phyloP scores from a whole-genome alignment of 1,139 yeast species.

The Ogataea hybrid region DNA sequence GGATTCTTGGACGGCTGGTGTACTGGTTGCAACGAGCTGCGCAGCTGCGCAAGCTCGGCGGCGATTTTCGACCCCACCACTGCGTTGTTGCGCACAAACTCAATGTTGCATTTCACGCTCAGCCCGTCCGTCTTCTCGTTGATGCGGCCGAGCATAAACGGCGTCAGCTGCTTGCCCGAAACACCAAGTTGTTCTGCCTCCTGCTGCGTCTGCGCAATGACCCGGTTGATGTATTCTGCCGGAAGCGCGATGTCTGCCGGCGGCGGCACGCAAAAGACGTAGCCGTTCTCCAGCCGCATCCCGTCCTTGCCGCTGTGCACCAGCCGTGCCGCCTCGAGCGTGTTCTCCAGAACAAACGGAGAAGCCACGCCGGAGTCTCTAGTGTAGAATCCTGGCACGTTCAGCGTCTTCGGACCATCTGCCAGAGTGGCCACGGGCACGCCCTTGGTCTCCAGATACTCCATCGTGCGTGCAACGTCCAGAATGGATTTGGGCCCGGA shows the following conservation, averaged over 20 bases:
- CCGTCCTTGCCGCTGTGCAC: constrained; percentile 49
- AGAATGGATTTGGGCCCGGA: constrained; percentile 88
- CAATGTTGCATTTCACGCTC: constrained; percentile 69
- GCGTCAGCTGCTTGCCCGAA: constrained; percentile 74
- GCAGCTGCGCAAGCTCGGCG: constrained; percentile 38
- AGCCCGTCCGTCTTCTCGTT: constrained; percentile 66
- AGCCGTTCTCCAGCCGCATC: constrained; percentile 63
- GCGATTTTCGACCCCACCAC: constrained; percentile 68
- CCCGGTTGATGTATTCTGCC: constrained; percentile 46
- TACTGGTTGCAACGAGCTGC: constrained; percentile 1
- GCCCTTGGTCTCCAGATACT: constrained; percentile 87
- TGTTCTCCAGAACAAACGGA: constrained; percentile 58
- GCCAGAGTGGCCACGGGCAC: constrained; percentile 46
- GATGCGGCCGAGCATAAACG: constrained; percentile 65
- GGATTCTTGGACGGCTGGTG: no score
- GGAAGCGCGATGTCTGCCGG: constrained; percentile 63
- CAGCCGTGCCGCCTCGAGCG: constrained; percentile 60
- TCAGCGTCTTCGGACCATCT: constrained; percentile 35
- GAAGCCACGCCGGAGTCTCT: constrained; percentile 72
- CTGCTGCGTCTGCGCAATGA: constrained; percentile 57
- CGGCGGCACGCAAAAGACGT: constrained; percentile 80
- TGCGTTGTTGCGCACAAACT: constrained; percentile 79
- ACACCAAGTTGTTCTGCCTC: constrained; percentile 57
- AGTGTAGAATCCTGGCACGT: constrained; percentile 85
- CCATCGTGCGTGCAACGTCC: constrained; percentile 80